These are phyloP conservation scores for Xylaria bambusicola DNA, from an alignment of 495 filamentous ascomycete genomes.

Conservation along the genomic window DNA sequence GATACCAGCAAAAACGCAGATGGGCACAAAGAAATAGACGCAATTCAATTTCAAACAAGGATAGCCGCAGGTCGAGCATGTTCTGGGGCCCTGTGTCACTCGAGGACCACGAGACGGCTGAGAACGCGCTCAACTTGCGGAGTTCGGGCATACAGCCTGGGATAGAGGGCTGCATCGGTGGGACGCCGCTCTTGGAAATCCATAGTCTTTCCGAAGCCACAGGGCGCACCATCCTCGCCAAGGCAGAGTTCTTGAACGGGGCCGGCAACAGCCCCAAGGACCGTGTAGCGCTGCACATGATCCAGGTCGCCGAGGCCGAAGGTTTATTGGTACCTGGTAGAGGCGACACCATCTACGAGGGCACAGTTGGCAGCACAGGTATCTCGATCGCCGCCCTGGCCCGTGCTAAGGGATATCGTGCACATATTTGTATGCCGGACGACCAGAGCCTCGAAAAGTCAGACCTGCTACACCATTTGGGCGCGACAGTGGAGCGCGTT, in stretches of 20 bases:
- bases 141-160: constrained; percentile 56
- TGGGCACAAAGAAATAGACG: constrained; percentile 18
- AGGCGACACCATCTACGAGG: constrained; percentile 95
- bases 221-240: constrained; percentile 88
- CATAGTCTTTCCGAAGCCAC: constrained; percentile 89
- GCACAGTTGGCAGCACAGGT: constrained; percentile 91
- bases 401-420: constrained; percentile 83
- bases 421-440: constrained; percentile 96
- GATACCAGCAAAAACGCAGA: constrained; percentile 50
- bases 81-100: constrained; percentile 49
- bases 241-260: constrained; percentile 95
- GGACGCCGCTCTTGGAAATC: constrained; percentile 88
- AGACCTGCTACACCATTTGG: constrained; percentile 82
- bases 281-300: constrained; percentile 88
- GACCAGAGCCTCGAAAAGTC: constrained; percentile 91
- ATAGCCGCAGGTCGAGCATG: constrained; percentile 35
- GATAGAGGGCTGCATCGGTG: constrained; percentile 90
- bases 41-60: neutral
- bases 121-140: constrained; percentile 12
- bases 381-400: constrained; percentile 91
- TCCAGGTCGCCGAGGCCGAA: constrained; percentile 75
- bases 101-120: constrained; percentile 49
- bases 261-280: constrained; percentile 97
- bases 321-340: constrained; percentile 76
- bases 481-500: constrained; percentile 86